Evolutionary conservation across 106 monocot species (phyloP), one percentile per base, ranked within the genome.

Genomic region (Acanthochlamys bracteata): DNA sequence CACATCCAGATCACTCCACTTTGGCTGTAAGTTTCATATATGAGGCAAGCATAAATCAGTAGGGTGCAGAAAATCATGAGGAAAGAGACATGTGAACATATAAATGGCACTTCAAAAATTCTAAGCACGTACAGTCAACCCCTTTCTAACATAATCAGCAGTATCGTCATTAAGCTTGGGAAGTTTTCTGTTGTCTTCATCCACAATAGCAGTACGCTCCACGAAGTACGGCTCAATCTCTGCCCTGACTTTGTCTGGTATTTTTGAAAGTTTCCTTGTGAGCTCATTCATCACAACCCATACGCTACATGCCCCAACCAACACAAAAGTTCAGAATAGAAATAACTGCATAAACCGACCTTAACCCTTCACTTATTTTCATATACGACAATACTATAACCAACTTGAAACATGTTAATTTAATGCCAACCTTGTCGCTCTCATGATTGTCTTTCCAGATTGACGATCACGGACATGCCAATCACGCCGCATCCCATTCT

Each of bases 271-370:
- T 55, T 22, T 55, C 22, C 55, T 55, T 21, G 90, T 86, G 40
- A 75, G 47, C 24, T 95, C 90, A 65, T 95, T 79, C 94, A 95
- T 95, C 90, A 95, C 78, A 53, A 95, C 94, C 86, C 90, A 95
- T 24, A 86, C 71, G 76, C 94, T 95, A 77, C 23, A 55, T 55
- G 49, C 49, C 2, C 6, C 6, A 6, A 6, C 33, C 1, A 6
- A 33, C 6, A 33, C 1, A 33, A 33, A 33, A 33, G 6, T 33
- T 33, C 33, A 33, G 33, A 6, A 3, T 33, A 33, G 33, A 33
- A 33, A 33, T 3, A n/a, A 33, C 1, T 33, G 33, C 33, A 33
- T 1, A 3, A 33, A 33, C 33, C 45, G 9, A 19, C n/a, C 51
- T 19, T 15, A 51, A 51, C 13, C n/a, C n/a, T 51, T 52, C 25